Base-by-base conservation (phyloP, 805 yeast genomes). In the Zygotorulaspora sp. region DNA sequence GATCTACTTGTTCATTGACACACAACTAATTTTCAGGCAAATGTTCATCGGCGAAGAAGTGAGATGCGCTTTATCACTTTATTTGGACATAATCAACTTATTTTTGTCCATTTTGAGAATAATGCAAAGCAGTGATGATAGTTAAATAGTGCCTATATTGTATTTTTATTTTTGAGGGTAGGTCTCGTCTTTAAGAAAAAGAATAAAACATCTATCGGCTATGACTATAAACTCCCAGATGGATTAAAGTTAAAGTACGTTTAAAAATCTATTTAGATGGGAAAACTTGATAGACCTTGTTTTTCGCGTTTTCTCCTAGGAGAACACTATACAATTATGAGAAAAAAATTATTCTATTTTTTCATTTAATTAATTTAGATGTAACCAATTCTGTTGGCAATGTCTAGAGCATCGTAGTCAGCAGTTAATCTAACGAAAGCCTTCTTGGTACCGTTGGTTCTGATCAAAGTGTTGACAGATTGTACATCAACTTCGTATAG, bases 371-470 rank as follows among this genome's bases (percentile, higher is more conserved):
- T 26, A 26, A 55, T 62, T 84, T 79, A 90, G 73, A 90, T 83
- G 94, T 88, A 89, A 77, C 98, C 98, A 69, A 90, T 92, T 78
- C 92, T 87, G 95, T 89, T 89, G 71, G 98, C 98, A 72, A 92
- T 88, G 72, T 92, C 98, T 70, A 92, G 84, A 72, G 97, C 97
- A 77, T 92, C 98, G 80, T 81, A 84, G 75, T 92, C 98, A 70
- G 96, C 90, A 67, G 97, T 87, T 71, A 92, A 84, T 79, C 95
- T 87, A 70, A 92, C 90, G 81, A 83, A 92, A 69, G 98, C 98
- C 83, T 92, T 92, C 87, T 92, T 92, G 78, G 97, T 84, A 74
- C 98, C 98, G 74, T 92, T 89, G 71, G 98, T 97, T 78, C 95
- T 87, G 67, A 92, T 75, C 71, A 92, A 79, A 61, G 98, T 92